A percentile compares a stretch with the other conserved stretches of the same genome.
phyloP scores from a whole-genome alignment of 2,329 filamentous ascomycete species.

The Dothiorella sarmentorum region DNA sequence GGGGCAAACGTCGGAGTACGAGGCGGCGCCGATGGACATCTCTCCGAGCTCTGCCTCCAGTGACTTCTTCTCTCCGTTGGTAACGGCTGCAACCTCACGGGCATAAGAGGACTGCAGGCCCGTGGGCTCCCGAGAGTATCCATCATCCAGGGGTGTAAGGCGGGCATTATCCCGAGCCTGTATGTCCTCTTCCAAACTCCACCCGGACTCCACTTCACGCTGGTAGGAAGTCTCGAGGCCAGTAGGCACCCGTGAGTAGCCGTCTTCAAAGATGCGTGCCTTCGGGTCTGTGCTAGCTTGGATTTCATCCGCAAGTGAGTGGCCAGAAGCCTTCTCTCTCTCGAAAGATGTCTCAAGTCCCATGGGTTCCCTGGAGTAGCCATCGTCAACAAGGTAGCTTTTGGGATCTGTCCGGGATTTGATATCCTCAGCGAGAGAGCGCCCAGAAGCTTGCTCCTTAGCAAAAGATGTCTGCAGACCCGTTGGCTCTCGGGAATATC shows the following conservation, averaged over 20 bases:
- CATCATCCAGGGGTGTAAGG: background rate
- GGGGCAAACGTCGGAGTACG: conserved; percentile 4
- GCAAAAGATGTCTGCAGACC: conserved; percentile 23
- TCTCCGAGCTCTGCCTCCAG: conserved; percentile 16
- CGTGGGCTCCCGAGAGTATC: conserved; percentile 10
- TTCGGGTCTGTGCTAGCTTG: background rate
- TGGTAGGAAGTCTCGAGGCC: conserved; percentile 23
- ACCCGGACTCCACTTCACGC: conserved; percentile 17
- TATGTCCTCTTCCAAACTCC: background rate
- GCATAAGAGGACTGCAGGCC: conserved; percentile 18
- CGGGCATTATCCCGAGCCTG: background rate
- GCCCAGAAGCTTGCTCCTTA: conserved; percentile 17
- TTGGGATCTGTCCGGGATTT: background rate
- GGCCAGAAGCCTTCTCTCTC: conserved; percentile 17
- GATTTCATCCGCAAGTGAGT: conserved; percentile 14
- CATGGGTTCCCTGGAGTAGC: conserved; percentile 16
- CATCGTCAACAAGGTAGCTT: conserved; percentile 3
- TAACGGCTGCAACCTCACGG: conserved; percentile 17
- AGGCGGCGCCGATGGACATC: background rate
- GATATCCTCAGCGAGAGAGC: conserved; percentile 2
- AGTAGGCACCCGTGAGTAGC: conserved; percentile 17
- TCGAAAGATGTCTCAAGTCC: conserved; percentile 23
- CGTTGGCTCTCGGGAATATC: conserved; percentile 19
- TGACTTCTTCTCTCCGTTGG: conserved; percentile 10
- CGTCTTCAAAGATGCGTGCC: background rate